Evolutionary conservation across 352 stramenopile species (phyloP).

Genomic region (Globisporangium emineosum): DNA sequence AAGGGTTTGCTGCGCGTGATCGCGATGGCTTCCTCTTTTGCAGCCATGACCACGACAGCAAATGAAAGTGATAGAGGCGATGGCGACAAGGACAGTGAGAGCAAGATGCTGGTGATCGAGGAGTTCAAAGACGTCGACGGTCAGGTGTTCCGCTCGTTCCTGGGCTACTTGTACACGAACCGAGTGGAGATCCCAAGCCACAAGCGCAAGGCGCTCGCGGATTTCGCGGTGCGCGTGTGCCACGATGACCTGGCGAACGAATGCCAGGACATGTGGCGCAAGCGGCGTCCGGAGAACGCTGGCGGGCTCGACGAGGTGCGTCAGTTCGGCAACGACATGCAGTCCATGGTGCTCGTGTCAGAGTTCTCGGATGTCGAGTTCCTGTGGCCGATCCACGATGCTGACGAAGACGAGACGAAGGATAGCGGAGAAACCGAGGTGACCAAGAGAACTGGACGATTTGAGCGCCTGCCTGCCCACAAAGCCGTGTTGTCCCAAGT

Average conservation of each 20-base stretch:
- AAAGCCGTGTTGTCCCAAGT: slow-evolving; percentile 72
- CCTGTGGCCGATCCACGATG: slow-evolving; percentile 52
- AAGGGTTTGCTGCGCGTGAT: slow-evolving; percentile 51
- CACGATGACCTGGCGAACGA: slow-evolving; percentile 42
- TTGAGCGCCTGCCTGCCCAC: slow-evolving; percentile 51
- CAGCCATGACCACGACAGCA: background rate
- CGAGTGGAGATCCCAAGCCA: slow-evolving; percentile 60
- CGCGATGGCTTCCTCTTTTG: background rate
- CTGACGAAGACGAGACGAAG: slow-evolving; percentile 20
- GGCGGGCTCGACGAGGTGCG: slow-evolving; percentile 24
- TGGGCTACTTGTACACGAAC: slow-evolving; percentile 71
- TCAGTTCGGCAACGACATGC: slow-evolving; percentile 60
- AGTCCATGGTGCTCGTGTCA: slow-evolving; percentile 34
- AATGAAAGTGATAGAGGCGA: slow-evolving; percentile 8
- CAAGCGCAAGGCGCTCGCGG: slow-evolving; percentile 48
- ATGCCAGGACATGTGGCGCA: slow-evolving; percentile 60
- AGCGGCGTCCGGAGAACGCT: slow-evolving; percentile 14
- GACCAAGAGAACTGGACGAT: slow-evolving; percentile 9
- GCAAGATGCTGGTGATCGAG: slow-evolving; percentile 32
- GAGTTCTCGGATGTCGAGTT: slow-evolving; percentile 71
- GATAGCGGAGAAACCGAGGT: background rate
- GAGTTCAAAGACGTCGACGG: slow-evolving; percentile 57
- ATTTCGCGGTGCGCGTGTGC: slow-evolving; percentile 54
- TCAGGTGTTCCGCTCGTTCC: slow-evolving; percentile 59
- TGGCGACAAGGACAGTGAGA: slow-evolving; percentile 5